Evolutionary conservation across 208 protist species (phyloP).

Genomic region (Paratrypanosoma confusum): DNA sequence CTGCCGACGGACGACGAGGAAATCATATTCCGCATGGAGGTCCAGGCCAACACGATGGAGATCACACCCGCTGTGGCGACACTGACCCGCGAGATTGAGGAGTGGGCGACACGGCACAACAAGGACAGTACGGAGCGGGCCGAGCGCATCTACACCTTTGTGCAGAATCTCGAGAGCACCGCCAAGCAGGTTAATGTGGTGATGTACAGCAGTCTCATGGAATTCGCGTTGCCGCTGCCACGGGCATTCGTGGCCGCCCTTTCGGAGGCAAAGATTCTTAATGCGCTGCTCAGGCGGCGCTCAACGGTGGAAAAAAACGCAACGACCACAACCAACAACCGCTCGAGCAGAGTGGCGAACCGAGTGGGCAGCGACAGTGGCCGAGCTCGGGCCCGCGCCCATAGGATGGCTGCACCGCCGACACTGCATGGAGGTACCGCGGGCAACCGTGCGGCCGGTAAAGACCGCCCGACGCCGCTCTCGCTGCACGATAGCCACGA

Average conservation of each 20-base stretch:
- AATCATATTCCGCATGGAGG: conserved; percentile 37
- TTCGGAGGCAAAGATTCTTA: conserved; percentile 13
- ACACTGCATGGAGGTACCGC: no score
- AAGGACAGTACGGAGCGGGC: conserved; percentile 12
- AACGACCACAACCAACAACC: no score
- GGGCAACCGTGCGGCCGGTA: no score
- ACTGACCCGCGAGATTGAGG: conserved; percentile 60
- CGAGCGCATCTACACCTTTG: conserved; percentile 12
- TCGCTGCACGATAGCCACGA: background rate
- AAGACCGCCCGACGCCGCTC: background rate
- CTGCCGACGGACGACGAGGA: conserved; percentile 15
- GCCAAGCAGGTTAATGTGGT: conserved; percentile 11
- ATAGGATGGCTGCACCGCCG: background rate
- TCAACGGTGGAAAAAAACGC: no score
- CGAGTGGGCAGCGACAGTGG: background rate
- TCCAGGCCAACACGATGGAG: conserved; percentile 52
- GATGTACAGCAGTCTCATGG: conserved; percentile 34
- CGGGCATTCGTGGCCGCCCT: conserved; percentile 32
- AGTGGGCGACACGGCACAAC: conserved; percentile 19
- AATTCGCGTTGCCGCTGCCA: conserved; percentile 65
- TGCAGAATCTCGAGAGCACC: conserved; percentile 34
- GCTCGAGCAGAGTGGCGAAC: background rate
- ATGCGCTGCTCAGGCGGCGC: background rate
- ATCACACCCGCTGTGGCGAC: conserved; percentile 56
- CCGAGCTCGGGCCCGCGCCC: conserved; percentile 1